phyloP scores from a whole-genome alignment of 305 asterid species.

The Ilex paraguariensis region DNA sequence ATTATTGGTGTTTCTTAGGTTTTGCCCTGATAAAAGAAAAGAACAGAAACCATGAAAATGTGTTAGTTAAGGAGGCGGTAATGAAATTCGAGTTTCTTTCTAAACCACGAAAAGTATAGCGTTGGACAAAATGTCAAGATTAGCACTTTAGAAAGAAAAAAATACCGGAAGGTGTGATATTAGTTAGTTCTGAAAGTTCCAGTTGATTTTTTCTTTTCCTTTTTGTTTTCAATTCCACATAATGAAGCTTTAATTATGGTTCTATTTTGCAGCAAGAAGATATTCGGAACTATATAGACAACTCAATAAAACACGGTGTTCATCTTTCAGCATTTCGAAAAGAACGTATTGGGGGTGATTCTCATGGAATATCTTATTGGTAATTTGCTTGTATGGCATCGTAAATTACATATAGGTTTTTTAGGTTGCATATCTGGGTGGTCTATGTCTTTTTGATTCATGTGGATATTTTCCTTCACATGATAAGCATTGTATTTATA shows the following conservation, averaged over 20 bases:
- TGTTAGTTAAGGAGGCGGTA: too few relatives aligned
- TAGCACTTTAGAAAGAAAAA: too few relatives aligned
- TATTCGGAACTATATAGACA: conserved; percentile 74
- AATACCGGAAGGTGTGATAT: too few relatives aligned
- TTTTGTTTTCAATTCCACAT: conserved; percentile 10
- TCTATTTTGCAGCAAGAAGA: conserved; percentile 93
- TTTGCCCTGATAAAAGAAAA: too few relatives aligned
- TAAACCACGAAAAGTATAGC: too few relatives aligned
- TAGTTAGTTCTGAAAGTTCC: neutral
- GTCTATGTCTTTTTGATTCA: too few relatives aligned
- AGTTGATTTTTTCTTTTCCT: conserved; percentile 2
- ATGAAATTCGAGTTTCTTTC: too few relatives aligned
- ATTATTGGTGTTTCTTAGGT: too few relatives aligned
- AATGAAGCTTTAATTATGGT: conserved; percentile 10
- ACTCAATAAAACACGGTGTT: conserved; percentile 70
- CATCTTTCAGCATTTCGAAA: conserved; percentile 75
- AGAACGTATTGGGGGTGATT: conserved; percentile 91
- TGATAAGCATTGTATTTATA: too few relatives aligned
- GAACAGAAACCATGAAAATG: too few relatives aligned
- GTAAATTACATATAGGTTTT: conserved; percentile 6
- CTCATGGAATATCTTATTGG: conserved; percentile 95
- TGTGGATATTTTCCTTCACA: too few relatives aligned
- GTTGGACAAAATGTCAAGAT: too few relatives aligned
- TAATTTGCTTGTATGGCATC: conserved; percentile 23
- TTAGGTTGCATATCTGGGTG: conserved; percentile 2